phyloP scores from a whole-genome alignment of 805 yeast species.

The Candida insectalens region DNA sequence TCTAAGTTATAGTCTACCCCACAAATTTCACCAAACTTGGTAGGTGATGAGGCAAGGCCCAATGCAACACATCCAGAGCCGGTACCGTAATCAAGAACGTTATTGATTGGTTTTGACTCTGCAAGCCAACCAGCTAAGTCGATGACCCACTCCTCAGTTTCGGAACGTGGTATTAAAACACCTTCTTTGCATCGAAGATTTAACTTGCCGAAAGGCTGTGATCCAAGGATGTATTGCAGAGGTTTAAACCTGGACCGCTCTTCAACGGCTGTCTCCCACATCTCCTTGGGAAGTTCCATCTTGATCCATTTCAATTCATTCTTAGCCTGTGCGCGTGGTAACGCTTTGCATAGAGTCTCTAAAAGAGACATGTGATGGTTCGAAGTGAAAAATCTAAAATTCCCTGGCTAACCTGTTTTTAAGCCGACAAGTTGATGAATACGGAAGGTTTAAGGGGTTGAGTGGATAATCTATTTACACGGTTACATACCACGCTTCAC shows the following conservation, averaged over 20 bases:
- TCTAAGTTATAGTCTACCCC: slow-evolving; percentile 49
- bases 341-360: slow-evolving; percentile 4
- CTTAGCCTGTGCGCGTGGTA: slow-evolving; percentile 30
- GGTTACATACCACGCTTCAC: slow-evolving; percentile 51
- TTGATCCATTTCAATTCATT: slow-evolving; percentile 58
- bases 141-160: slow-evolving; percentile 84
- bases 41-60: slow-evolving; percentile 26
- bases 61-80: slow-evolving; percentile 86
- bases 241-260: slow-evolving; percentile 52
- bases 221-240: slow-evolving; percentile 73
- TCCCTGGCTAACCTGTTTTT: too few species aligned
- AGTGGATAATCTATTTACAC: slow-evolving; percentile 1
- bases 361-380: slow-evolving; percentile 3
- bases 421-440: too few species aligned
- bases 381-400: not conserved
- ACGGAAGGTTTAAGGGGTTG: too few species aligned
- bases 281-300: slow-evolving; percentile 37
- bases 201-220: slow-evolving; percentile 78
- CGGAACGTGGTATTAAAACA: slow-evolving; percentile 88
- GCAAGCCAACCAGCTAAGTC: slow-evolving; percentile 25
- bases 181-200: slow-evolving; percentile 48
- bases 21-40: slow-evolving; percentile 9
- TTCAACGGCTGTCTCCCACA: slow-evolving; percentile 44
- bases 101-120: not conserved
- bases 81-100: slow-evolving; percentile 62